These are phyloP conservation scores for Prototheca stagnorum DNA, from an alignment of 163 green algal genomes.

Conservation along the genomic window DNA sequence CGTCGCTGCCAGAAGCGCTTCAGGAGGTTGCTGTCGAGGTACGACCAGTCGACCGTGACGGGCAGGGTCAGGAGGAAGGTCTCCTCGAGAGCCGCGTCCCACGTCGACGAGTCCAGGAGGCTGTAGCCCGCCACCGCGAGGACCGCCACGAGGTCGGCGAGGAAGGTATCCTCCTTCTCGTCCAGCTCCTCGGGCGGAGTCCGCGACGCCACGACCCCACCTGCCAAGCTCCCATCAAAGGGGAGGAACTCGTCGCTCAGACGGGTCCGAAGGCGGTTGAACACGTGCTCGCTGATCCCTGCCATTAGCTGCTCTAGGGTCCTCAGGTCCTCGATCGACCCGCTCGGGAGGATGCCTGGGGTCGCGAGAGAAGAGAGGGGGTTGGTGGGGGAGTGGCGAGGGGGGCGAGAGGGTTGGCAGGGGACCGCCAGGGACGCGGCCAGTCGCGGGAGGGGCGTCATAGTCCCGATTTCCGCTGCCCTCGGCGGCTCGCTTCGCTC, in stretches of 20 bases:
- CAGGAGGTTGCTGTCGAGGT: slow-evolving; percentile 37
- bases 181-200: no score
- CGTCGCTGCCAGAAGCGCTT: slow-evolving; percentile 23
- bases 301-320: not conserved
- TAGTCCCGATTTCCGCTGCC: no score
- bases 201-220: not conserved
- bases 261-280: not conserved
- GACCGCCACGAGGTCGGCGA: slow-evolving; percentile 32
- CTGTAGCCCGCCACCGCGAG: slow-evolving; percentile 30
- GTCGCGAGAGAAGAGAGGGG: no score
- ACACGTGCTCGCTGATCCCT: not conserved
- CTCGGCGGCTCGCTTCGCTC: no score
- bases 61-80: slow-evolving; percentile 35
- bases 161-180: slow-evolving; percentile 24
- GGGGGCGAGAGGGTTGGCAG: no score
- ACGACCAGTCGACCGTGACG: slow-evolving; percentile 24
- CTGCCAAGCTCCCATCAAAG: not conserved
- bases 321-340: no score
- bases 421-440: no score
- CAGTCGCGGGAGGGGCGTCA: no score
- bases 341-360: no score
- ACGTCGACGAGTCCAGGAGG: slow-evolving; percentile 29
- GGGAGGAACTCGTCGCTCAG: not conserved
- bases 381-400: no score
- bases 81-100: slow-evolving; percentile 30